Evolutionary conservation across 768 basidiomycete genomes (phyloP), one percentile per base, ranked within the genome.

Genomic region (Russula sp.): DNA sequence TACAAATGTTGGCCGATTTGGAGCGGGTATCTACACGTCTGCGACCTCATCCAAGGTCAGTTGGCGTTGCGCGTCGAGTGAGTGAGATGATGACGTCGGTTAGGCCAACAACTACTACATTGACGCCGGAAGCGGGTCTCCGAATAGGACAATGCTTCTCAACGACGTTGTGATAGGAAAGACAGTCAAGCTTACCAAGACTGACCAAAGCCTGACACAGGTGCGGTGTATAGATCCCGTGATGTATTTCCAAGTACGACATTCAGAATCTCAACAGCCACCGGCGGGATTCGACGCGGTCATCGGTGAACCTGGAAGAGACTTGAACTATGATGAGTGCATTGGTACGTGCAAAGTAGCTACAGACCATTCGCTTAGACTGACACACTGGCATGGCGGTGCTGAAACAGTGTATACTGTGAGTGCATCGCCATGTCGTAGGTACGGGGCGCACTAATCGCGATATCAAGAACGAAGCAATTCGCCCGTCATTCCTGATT

Each of bases 271-370:
- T 50, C 20, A 16, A 35, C 51, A 70, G 70, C 69, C 70, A 22
- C 70, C 70, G 7, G 5, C 43, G 6, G 68, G 68, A 16, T 63
- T 59, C 41, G 69, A 70, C 45, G 63, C 70, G 18, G 70, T 70
- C 20, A 54, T 67, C 13, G 70, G 70, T 20, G 70, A 69, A 51
- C 70, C 70, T 9, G 70, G 70, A n/a, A 59, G 60, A 2, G 61
- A 66, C 53, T 50, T 70, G n/a, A 70, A 70, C 53, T 70, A 70
- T 35, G 70, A 70, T 51, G 70, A 70, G 56, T 56, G 63, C 54
- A 66, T 70, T 42, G 70, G 70, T 70, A 35, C 53, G 70, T 45
- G 20, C 20, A 11, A 59, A 36, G 18, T 2, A 38, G 29, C 35
- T 36, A 25, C 9, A 1, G 3, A n/a, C 51, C 14, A 16, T 5